Base-by-base conservation (phyloP, 352 stramenopile genomes). In the Phytophthora aleatoria region DNA sequence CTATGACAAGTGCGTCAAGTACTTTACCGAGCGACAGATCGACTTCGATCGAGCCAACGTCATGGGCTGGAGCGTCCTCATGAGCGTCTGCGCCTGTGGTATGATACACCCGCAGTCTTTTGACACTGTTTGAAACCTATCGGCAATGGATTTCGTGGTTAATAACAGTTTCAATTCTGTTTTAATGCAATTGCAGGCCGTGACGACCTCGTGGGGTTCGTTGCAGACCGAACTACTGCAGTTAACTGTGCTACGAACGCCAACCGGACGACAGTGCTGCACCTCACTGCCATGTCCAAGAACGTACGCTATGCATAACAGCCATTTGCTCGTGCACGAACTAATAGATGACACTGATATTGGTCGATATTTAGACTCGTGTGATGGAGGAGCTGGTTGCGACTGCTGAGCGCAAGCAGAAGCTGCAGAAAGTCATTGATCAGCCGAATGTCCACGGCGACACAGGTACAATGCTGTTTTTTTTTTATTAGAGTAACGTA, bases 11-110 rank as follows among this genome's bases (percentile, higher is more conserved):
- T 93, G 81, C 57, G 11, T 67, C 50, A 81, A 85, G 64, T 94
- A 81, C 56, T 87, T 94, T 31, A 33, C 39, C 0, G 81, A 92
- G 57, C 77, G 81, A 30, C 35, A 65, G 1, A 74, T 94, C 27
- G 74, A 92, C 52, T 87, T 92, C 24, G 63, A 94, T 45, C 58
- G 50, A 11, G 63, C 74, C 3, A 93, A 90, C 45, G 72, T 49
- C 12, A 66, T 76, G n/a, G 87, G 85, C 28, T 92, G 84, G 69
- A 95, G 75, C 47, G 56, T 95, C 26, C 82, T 95, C 61, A 92
- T 95, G 84, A 91, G 74, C 48, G 81, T 85, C 48, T 91, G 85
- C 47, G 81, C 83, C 30, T 87, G 71, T 42, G 83, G 87, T 95
- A 49, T 43, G 83, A 85, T 91, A 45, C 48, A 69, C 44, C 20